phyloP scores from a whole-genome alignment of 495 filamentous ascomycete species.

The Cudoniella acicularis region DNA sequence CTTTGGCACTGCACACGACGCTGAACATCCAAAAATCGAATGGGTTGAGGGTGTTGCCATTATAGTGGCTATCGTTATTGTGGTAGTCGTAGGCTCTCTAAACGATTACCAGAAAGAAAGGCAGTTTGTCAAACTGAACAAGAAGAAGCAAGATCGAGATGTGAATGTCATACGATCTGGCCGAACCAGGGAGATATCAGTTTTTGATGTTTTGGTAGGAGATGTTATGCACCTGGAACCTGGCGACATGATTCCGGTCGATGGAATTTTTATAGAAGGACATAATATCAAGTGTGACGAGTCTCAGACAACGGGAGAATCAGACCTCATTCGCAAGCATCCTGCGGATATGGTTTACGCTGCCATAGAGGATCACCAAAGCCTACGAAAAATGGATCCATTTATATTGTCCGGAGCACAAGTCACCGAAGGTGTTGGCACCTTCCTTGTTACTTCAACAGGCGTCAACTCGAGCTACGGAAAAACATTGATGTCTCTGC shows the following conservation, averaged over 20 bases:
- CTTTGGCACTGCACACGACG: conserved; percentile 37
- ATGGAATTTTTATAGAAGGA: conserved; percentile 71
- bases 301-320: conserved; percentile 81
- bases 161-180: conserved; percentile 77
- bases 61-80: conserved; percentile 65
- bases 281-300: conserved; percentile 77
- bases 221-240: conserved; percentile 81
- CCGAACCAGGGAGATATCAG: conserved; percentile 69
- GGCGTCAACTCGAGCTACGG: conserved; percentile 88
- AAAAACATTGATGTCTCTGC: conserved; percentile 90
- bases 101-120: conserved; percentile 73
- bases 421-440: conserved; percentile 84
- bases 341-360: conserved; percentile 72
- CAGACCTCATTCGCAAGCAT: conserved; percentile 72
- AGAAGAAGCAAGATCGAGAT: conserved; percentile 74
- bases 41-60: conserved; percentile 78
- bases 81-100: conserved; percentile 60
- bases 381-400: conserved; percentile 80
- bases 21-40: conserved; percentile 57
- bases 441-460: conserved; percentile 80
- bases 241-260: conserved; percentile 83
- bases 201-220: conserved; percentile 78
- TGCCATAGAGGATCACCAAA: conserved; percentile 72
- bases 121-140: conserved; percentile 76
- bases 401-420: conserved; percentile 93